Base-by-base conservation (phyloP, 345 rosid genomes). In the Clarkia xantiana region DNA sequence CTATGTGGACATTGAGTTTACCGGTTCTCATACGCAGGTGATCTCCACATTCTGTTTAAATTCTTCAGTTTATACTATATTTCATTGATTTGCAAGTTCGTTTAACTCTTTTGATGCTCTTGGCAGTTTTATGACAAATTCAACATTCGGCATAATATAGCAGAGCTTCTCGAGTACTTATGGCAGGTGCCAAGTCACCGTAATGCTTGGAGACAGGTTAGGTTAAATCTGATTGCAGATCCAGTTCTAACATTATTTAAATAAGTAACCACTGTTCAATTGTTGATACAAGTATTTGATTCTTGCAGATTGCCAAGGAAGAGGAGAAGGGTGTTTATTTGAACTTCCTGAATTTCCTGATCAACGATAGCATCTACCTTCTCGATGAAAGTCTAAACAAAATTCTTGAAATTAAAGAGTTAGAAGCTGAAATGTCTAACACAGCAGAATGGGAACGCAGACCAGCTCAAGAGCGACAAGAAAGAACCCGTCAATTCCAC, bases 141-240 rank as follows among this genome's bases (percentile, higher is more conserved):
- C 66, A 80, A 84, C 69, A 93, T 93, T 65, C 84, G 95, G 18
- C 96, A 93, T 74, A 87, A 93, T 71, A 93, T 93, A 53, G 90
- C 96, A 9, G 99, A 93, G 63, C 99, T 93, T 61, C 81, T 93
- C 11, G 95, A 93, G 66, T 93, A 91, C 70, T 76, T 91, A 17
- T 87, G 99, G 99, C 94, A 87, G 61, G 99, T 91, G 55, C 99
- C 96, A 54, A 80, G 95, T 77, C 99, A 91, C 67, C 86, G 94
- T 50, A 84, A 80, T 74, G 80, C 86, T 34, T 91, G 99, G 99
- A 80, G 83, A 74, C 81, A 82, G 95, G 99, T 91, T 57, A 51
- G 47, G 11, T 57, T 36, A 20, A 29, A 29, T 29, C 36, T 29
- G 36, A 23, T 6, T 23, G 29, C 29, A 23, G 29, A 23, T 23